Evolutionary conservation across 495 filamentous ascomycete genomes (phyloP), one percentile per base, ranked within the genome.

Genomic region (Parathielavia appendiculata): DNA sequence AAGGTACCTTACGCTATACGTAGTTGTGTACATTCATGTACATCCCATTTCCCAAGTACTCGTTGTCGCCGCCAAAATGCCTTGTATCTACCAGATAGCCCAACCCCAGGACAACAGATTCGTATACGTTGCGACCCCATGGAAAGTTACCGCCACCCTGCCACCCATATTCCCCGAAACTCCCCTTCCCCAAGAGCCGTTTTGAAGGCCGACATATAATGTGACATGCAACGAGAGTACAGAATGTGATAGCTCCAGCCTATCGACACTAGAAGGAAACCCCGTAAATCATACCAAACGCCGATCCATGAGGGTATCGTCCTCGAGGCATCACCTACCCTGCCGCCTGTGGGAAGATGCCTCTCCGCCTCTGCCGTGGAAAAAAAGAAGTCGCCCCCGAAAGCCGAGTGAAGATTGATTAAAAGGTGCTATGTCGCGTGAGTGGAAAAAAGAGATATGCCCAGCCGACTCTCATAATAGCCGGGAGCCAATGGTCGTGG

Each of bases 271-370:
- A 50, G 44, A 58, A 23, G 26, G 55, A 55, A 57, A 32, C 52
- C 53, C 26, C 49, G 45, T n/a, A 51, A 44, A 50, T 51, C 30
- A 47, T 45, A 49, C 47, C n/a, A 53, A 62, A 64, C 63, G 63
- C 66, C 63, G 50, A 60, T 61, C 60, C 60, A 62, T 66, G 61
- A 62, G 66, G 64, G 62, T 64, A 64, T 65, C 62, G 43, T 63
- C 59, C 34, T 58, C 56, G 55, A 58, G 53, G 58, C 46, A 49
- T 38, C 51, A 48, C 47, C 22, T 39, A 35, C 45, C 56, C 45
- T 36, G 38, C 14, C 48, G 35, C 23, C 51, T 16, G 30, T 54
- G 45, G 62, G 55, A 51, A 45, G 54, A 57, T 53, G 52, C 50
- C 49, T 48, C 49, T 40, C 46, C 55, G 57, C 57, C 26, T 38